phyloP scores from a whole-genome alignment of 306 rosid species.

The Macrotyloma uniflorum region DNA sequence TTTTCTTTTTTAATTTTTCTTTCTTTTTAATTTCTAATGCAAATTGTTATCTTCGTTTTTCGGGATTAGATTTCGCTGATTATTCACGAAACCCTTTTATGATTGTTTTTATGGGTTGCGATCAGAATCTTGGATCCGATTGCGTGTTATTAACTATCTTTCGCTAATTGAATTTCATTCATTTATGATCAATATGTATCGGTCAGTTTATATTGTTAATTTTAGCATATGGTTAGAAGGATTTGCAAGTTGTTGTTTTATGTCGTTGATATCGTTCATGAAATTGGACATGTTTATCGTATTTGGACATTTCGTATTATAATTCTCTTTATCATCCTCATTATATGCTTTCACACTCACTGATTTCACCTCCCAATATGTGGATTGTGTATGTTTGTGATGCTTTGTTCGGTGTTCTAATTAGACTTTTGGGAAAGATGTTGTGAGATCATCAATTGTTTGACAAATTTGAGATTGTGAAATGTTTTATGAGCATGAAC shows the following conservation, averaged over 20 bases:
- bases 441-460: not conserved
- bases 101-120: not conserved
- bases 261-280: not conserved
- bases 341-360: not conserved
- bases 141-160: not conserved
- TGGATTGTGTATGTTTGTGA: not conserved
- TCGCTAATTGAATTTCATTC: not conserved
- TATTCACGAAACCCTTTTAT: conserved; percentile 1
- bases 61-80: conserved; percentile 23
- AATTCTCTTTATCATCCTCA: not conserved
- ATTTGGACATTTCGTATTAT: not conserved
- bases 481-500: not conserved
- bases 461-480: not conserved
- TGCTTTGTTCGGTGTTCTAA: not conserved
- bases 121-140: conserved; percentile 38
- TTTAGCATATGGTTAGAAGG: not conserved
- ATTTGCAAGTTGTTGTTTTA: conserved; percentile 2
- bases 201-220: not conserved
- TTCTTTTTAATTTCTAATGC: not conserved
- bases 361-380: not conserved
- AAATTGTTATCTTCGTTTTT: not conserved
- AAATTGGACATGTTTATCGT: not conserved
- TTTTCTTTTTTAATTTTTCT: not conserved
- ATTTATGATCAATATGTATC: not conserved
- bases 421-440: not conserved